phyloP scores from a whole-genome alignment of 306 rosid species.

The Castanea crenata region DNA sequence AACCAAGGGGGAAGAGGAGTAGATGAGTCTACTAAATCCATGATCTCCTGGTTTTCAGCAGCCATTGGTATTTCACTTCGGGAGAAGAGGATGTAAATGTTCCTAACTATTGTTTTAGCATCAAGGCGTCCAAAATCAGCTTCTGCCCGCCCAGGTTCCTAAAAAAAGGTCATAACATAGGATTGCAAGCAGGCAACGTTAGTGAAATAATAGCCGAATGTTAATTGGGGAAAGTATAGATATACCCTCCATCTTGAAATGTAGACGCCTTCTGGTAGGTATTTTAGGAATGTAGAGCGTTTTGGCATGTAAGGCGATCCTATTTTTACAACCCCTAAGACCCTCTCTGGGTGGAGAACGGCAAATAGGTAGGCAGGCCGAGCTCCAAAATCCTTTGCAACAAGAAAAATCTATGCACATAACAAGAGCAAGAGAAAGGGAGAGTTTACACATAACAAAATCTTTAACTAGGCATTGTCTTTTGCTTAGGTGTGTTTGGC shows the following conservation, averaged over 20 bases:
- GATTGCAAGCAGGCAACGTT: no score
- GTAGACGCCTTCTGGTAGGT: constrained; percentile 73
- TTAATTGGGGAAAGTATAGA: neutral
- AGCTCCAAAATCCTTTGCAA: constrained; percentile 75
- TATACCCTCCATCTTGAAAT: constrained; percentile 65
- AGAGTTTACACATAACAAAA: constrained; percentile 51
- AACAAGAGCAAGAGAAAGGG: constrained; percentile 59
- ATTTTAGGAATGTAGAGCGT: neutral
- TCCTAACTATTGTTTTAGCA: constrained; percentile 59
- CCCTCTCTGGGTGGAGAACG: constrained; percentile 60
- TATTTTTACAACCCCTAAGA: constrained; percentile 57
- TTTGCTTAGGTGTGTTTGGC: no score
- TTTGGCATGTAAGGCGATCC: constrained; percentile 61
- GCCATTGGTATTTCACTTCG: constrained; percentile 73
- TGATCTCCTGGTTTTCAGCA: constrained; percentile 66
- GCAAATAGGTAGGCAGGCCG: constrained; percentile 48
- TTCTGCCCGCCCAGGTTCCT: constrained; percentile 83
- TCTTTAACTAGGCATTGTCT: constrained; percentile 25
- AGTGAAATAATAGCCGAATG: neutral
- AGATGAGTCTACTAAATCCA: constrained; percentile 76
- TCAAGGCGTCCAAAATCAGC: constrained; percentile 79
- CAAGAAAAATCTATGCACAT: constrained; percentile 45
- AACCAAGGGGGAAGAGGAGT: neutral
- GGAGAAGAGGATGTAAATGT: constrained; percentile 74
- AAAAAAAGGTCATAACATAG: neutral